These are phyloP conservation scores for Crassisporium funariophilum DNA, from an alignment of 768 basidiomycete genomes.

Conservation along the genomic window DNA sequence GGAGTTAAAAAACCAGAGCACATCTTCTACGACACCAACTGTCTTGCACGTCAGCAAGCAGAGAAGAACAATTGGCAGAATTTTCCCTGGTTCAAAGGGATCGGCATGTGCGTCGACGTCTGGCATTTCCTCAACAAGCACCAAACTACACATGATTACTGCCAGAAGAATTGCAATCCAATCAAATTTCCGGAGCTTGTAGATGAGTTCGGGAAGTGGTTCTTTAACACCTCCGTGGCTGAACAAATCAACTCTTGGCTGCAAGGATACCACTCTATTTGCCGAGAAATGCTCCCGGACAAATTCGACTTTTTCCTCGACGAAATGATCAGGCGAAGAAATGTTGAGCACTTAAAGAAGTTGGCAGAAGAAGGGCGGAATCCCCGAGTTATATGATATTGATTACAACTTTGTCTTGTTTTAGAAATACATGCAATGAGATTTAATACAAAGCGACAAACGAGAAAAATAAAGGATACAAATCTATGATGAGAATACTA, in stretches of 20 bases:
- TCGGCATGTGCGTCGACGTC: constrained; percentile 16
- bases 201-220: constrained; percentile 13
- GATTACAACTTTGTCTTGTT: neutral
- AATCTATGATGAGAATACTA: neutral
- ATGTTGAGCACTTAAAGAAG: constrained; percentile 7
- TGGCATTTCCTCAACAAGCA: constrained; percentile 23
- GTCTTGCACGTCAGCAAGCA: constrained; percentile 9
- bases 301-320: constrained; percentile 39
- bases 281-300: constrained; percentile 30
- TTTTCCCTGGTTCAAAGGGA: constrained; percentile 6
- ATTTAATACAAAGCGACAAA: too few relatives aligned
- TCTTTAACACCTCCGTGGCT: constrained; percentile 25
- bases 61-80: too few relatives aligned
- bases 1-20: constrained; percentile 11
- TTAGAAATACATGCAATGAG: too few relatives aligned
- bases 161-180: constrained; percentile 21
- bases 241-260: constrained; percentile 41
- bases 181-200: constrained; percentile 15
- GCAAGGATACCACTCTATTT: constrained; percentile 33
- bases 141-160: constrained; percentile 11
- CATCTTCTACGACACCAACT: constrained; percentile 20
- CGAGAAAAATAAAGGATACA: neutral
- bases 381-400: neutral
- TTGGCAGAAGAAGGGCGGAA: neutral
- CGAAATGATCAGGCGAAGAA: constrained; percentile 29